phyloP scores from a whole-genome alignment of 2,329 filamentous ascomycete genomes.

The Hypoxylon sp. region DNA sequence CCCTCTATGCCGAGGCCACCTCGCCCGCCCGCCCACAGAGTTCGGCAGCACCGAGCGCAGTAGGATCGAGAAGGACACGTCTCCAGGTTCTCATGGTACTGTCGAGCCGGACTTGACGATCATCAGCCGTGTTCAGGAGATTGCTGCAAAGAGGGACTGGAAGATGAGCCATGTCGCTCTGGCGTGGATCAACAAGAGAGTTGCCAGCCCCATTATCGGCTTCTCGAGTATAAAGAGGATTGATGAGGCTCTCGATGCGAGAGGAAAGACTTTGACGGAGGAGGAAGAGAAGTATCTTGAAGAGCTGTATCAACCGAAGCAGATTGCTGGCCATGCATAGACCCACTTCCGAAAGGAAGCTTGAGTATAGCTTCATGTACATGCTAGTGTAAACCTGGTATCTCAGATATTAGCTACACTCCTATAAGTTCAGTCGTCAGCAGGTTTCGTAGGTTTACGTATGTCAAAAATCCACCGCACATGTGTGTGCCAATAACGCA shows the following conservation, averaged over 20 bases:
- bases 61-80: conserved; percentile 59
- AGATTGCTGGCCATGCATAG: conserved; percentile 56
- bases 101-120: conserved; percentile 57
- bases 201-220: conserved; percentile 72
- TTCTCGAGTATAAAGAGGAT: conserved; percentile 72
- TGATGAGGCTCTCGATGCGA: conserved; percentile 69
- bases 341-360: no score
- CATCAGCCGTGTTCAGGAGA: conserved; percentile 68
- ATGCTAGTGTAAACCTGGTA: background rate
- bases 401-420: background rate
- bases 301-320: conserved; percentile 71
- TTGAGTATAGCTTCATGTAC: background rate
- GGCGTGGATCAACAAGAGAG: conserved; percentile 72
- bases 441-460: background rate
- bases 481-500: background rate
- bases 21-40: conserved; percentile 54
- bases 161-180: conserved; percentile 76
- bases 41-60: conserved; percentile 54
- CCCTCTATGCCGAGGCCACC: conserved; percentile 58
- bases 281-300: conserved; percentile 75
- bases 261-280: conserved; percentile 64
- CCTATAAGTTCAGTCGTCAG: background rate
- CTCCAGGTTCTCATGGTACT: conserved; percentile 50
- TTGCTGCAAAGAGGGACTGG: conserved; percentile 70
- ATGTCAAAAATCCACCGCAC: background rate